These are phyloP conservation scores for Arbutus unedo DNA, from an alignment of 148 eudicot species.

Conservation along the genomic window DNA sequence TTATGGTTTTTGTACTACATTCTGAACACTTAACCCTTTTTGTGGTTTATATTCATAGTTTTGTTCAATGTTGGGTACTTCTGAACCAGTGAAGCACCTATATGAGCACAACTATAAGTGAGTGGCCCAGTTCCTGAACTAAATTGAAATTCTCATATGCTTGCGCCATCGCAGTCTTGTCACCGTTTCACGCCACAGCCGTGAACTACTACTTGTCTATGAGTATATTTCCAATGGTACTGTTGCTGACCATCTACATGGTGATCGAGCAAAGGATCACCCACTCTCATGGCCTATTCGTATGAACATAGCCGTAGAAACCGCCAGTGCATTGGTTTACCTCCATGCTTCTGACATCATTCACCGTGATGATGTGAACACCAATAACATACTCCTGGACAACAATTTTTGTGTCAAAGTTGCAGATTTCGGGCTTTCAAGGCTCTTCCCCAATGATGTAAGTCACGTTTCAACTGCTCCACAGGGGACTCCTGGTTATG, in stretches of 20 bases:
- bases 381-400: too few relatives aligned
- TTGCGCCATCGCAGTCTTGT: neutral
- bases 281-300: too few relatives aligned
- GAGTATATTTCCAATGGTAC: slow-evolving; percentile 13
- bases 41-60: neutral
- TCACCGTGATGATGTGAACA: slow-evolving; percentile 14
- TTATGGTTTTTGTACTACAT: neutral
- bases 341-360: too few relatives aligned
- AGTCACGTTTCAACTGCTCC: too few relatives aligned
- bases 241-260: too few relatives aligned
- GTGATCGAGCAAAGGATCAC: too few relatives aligned
- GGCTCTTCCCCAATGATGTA: too few relatives aligned
- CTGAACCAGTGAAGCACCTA: slow-evolving; percentile 3
- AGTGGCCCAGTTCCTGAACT: neutral
- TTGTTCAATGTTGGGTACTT: neutral
- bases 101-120: slow-evolving; percentile 4
- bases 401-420: too few relatives aligned
- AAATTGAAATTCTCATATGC: neutral
- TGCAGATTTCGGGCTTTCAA: too few relatives aligned
- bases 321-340: too few relatives aligned
- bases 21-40: neutral
- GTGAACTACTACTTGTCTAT: slow-evolving; percentile 7
- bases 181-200: slow-evolving; percentile 2
- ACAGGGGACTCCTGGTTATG: too few relatives aligned
- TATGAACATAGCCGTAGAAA: too few relatives aligned